These are phyloP conservation scores for Vitis labrusca DNA, from an alignment of 164 flowering plant species.

Conservation along the genomic window DNA sequence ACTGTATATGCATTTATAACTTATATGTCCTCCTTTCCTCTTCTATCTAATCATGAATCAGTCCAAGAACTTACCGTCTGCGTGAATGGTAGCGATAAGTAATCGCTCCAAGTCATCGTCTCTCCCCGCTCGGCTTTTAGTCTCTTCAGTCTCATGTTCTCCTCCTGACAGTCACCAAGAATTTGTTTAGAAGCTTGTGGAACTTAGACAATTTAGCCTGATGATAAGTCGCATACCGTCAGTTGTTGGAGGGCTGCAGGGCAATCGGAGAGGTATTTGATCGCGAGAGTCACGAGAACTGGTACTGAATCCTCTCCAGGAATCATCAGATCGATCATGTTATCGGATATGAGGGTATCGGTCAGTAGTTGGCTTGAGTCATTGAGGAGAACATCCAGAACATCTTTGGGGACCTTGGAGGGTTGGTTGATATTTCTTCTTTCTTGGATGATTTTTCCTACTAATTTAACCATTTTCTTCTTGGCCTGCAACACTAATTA, in stretches of 20 bases:
- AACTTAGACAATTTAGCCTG: not conserved
- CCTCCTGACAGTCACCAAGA: conserved; percentile 53
- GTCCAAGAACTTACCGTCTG: conserved; percentile 56
- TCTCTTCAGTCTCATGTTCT: conserved; percentile 68
- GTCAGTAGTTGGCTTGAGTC: conserved; percentile 56
- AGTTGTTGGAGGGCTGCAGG: conserved; percentile 73
- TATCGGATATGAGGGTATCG: conserved; percentile 72
- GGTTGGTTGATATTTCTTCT: conserved; percentile 29
- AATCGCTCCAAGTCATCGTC: conserved; percentile 64
- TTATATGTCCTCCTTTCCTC: too few species aligned
- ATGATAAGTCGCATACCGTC: conserved; percentile 35
- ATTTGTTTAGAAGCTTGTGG: not conserved
- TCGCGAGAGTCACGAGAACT: conserved; percentile 79
- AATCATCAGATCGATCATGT: conserved; percentile 93
- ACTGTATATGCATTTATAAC: too few species aligned
- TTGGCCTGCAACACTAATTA: conserved; percentile 61
- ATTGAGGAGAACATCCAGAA: conserved; percentile 67
- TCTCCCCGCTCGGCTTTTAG: conserved; percentile 47
- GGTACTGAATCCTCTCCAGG: conserved; percentile 99
- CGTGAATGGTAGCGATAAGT: conserved; percentile 70
- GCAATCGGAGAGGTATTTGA: conserved; percentile 80
- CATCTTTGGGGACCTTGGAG: conserved; percentile 50
- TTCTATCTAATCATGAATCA: not conserved
- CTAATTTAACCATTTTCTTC: conserved; percentile 75
- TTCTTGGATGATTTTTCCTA: conserved; percentile 51